Base-by-base conservation (phyloP, 179 eudicot species). In the Patellifolia procumbens region DNA sequence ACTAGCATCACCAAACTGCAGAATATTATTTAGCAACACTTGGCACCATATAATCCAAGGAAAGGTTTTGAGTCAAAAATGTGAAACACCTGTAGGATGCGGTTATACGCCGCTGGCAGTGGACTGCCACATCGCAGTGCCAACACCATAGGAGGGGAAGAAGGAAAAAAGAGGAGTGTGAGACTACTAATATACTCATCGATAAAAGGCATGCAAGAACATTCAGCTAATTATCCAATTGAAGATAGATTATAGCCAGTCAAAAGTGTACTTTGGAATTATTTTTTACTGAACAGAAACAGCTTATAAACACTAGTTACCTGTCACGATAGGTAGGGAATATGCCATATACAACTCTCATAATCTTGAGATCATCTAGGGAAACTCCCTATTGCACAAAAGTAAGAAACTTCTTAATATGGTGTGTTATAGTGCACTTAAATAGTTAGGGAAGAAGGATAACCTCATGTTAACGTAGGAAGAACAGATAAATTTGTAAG, bases 1-100 rank as follows among this genome's bases (percentile, higher is more conserved):
- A 73, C 99, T 95, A 72, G 99, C 97, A 86, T 95, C 99, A 24
- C 99, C 98, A 81, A 95, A 93, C 99, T 95, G 95, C 91, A 89
- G 70, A 77, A 71, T 55, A 76, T 53, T 55, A 73, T 61, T 78
- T 81, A 79, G 83, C 72, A 84, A 84, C 39, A 26, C 53, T 79
- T 76, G 79, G 72, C 66, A 76, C 32, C 77, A 80, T 29, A 77
- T 39, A 71, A 76, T 77, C 58, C 64, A 76, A 68, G 32, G 22
- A 68, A 82, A 51, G 52, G 45, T 70, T 77, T 45, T 67, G 64
- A 74, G 76, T 71, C 55, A 59, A n/a, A 71, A 39, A 61, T 78
- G 82, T 64, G 68, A 73, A 80, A 68, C 65, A 95, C 99, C 97
- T 95, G 99, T 78, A 95, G 77, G 80, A 95, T 85, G 70, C 98